These are phyloP conservation scores for Neostapfia colusana DNA, from an alignment of 176 grass and related monocot genomes.

Conservation along the genomic window DNA sequence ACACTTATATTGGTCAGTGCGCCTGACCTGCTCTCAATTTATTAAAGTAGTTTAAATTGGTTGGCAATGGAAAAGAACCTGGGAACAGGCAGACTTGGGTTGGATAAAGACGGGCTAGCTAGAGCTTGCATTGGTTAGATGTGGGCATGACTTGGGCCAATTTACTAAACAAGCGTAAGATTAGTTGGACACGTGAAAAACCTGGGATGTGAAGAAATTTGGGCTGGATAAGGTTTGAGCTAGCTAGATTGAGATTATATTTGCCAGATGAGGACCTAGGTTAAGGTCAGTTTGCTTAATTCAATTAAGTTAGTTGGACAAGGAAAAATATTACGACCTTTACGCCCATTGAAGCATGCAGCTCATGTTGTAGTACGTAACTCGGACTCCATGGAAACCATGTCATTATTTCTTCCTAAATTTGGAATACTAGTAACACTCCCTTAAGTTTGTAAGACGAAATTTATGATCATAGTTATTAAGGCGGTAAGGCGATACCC, in stretches of 20 bases:
- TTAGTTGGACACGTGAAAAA: not conserved
- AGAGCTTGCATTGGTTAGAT: no score
- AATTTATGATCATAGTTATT: no score
- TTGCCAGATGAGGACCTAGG: no score
- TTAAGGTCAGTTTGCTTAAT: no score
- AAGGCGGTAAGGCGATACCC: no score
- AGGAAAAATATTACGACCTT: no score
- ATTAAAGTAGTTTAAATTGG: not conserved
- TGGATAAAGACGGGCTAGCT: slow-evolving; percentile 5
- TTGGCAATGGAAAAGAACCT: not conserved
- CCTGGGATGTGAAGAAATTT: not conserved
- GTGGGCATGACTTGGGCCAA: not conserved
- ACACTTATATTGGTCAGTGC: not conserved
- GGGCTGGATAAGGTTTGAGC: not conserved
- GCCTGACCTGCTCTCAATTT: not conserved
- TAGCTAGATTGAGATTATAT: not conserved
- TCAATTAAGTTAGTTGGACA: no score
- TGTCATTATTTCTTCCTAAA: not conserved
- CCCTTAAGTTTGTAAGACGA: slow-evolving; percentile 4
- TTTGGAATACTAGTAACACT: not conserved
- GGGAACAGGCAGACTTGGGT: not conserved
- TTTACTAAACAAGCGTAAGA: not conserved
- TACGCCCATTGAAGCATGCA: not conserved
- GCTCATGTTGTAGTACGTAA: not conserved
- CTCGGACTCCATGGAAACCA: not conserved